Conservation (phyloP, 2,329 filamentous ascomycete genomes). For the Botrytis tulipae region DNA sequence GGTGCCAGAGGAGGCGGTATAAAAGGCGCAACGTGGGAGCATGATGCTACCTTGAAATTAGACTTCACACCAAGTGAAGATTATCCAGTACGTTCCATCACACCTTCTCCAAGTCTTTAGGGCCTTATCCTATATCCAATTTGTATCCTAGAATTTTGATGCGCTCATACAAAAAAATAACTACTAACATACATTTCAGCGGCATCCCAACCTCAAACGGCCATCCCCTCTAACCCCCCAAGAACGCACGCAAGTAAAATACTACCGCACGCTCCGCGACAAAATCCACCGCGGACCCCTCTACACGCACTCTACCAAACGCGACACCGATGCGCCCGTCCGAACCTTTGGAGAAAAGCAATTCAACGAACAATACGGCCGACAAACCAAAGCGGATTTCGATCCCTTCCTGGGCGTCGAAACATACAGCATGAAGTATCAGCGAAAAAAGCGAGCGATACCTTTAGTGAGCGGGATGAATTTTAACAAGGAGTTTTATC, state of each 20-base stretch:
- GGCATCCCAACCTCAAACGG: slow-evolving; percentile 39
- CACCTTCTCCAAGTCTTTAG: background rate
- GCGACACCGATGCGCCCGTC: slow-evolving; percentile 39
- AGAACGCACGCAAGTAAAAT: slow-evolving; percentile 49
- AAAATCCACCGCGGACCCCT: slow-evolving; percentile 58
- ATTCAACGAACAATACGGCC: slow-evolving; percentile 39
- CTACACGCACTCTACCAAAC: slow-evolving; percentile 43
- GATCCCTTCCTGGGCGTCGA: slow-evolving; percentile 62
- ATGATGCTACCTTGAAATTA: slow-evolving; percentile 34
- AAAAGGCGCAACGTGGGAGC: slow-evolving; percentile 38
- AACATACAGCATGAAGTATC: slow-evolving; percentile 57
- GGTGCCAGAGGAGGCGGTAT: slow-evolving; percentile 30
- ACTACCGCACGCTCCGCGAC: slow-evolving; percentile 52
- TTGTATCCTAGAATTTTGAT: background rate
- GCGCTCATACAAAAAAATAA: background rate
- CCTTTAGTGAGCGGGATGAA: slow-evolving; percentile 53
- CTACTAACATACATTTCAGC: slow-evolving; percentile 21
- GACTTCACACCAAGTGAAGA: slow-evolving; percentile 46
- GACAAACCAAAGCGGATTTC: slow-evolving; percentile 45
- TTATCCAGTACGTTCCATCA: slow-evolving; percentile 44
- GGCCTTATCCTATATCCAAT: background rate
- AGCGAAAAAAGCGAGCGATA: slow-evolving; percentile 53
- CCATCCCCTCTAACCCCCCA: slow-evolving; percentile 42
- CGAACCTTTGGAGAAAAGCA: slow-evolving; percentile 45
- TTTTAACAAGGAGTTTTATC: slow-evolving; percentile 57